Base-by-base conservation (phyloP, 1,284 basidiomycete genomes). In the Serendipita sp. region DNA sequence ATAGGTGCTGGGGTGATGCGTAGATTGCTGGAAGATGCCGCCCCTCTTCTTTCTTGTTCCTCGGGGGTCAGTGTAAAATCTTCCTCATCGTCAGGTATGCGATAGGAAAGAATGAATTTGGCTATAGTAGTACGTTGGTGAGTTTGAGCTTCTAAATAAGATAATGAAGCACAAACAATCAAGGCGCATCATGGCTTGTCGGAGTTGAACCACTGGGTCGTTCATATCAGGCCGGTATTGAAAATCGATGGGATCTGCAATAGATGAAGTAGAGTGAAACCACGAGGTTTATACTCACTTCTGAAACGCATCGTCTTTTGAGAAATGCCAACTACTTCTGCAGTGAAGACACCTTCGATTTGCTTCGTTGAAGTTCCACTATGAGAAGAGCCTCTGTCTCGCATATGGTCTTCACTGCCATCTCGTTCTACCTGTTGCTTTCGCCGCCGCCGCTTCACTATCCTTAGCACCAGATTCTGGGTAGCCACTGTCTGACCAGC, bases 271-370 rank as follows among this genome's bases (percentile, higher is more conserved):
- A 15, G 22, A 55, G 30, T 17, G 6, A 32, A 26, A 30, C 30
- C 15, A 58, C 44, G n/a, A n/a, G 32, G 44, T 53, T 34, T 29
- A 6, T 2, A 74, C 86, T 74, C 69, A 93, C 93, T 86, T 73
- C 93, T 81, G 75, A 98, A 98, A 47, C 95, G 80, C 43, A 87
- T 86, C 0, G 92, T 92, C 74, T 88, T 91, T 1, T 83, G 77
- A 22, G 90, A 79, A 13, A 86, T 74, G 0, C 94, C 95, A 0
- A 91, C 72, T 0, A 87, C 79, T 66, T 91, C 83, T 3, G 87
- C 79, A 1, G 80, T 87, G 72, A 91, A 98, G 67, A 93, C 84
- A 3, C 90, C 91, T 30, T 78, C 67, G 38, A 78, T 66, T n/a
- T 72, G 71, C 53, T 68, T 74, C 61, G n/a, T 60, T 53, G 47